Percentiles rank a stretch among this genome's conserved stretches.
Evolutionary conservation across 306 rosid genomes (phyloP).

Genomic region (Hippophae tibetana): DNA sequence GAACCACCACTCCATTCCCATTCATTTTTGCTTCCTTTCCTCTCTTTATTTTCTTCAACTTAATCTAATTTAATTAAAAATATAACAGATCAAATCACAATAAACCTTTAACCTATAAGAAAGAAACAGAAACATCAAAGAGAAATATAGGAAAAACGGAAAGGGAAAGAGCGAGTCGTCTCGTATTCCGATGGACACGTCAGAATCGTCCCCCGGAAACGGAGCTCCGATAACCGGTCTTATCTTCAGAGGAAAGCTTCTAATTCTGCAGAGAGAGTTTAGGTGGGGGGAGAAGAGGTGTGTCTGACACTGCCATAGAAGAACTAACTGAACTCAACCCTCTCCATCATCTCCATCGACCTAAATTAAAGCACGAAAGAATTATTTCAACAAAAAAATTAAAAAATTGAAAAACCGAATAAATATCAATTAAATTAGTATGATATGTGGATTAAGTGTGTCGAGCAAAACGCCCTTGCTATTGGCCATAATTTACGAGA

Average conservation of each 20-base stretch:
- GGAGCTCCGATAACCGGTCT: conserved; percentile 20
- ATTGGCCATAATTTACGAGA: too few species aligned
- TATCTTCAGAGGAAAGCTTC: conserved; percentile 6
- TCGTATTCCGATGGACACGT: conserved; percentile 6
- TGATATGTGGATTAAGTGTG: too few species aligned
- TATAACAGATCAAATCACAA: not conserved
- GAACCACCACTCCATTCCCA: conserved; percentile 32
- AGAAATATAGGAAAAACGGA: not conserved
- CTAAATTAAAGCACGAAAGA: not conserved
- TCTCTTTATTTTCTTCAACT: not conserved
- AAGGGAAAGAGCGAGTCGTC: not conserved
- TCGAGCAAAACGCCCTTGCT: too few species aligned
- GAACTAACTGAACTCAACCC: conserved; percentile 27
- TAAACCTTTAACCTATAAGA: not conserved
- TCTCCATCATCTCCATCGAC: conserved; percentile 27
- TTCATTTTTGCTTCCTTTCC: conserved; percentile 18
- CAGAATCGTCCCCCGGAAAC: not conserved
- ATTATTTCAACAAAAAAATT: not conserved
- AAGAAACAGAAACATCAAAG: not conserved
- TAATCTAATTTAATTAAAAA: not conserved
- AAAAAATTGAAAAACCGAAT: too few species aligned
- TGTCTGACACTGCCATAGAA: conserved; percentile 37
- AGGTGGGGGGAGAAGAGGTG: conserved; percentile 9
- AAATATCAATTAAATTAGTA: too few species aligned
- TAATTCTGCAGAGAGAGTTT: conserved; percentile 6